These are phyloP conservation scores for Plasmodium blacklocki DNA, from an alignment of 169 alveolate genomes.

Conservation along the genomic window DNA sequence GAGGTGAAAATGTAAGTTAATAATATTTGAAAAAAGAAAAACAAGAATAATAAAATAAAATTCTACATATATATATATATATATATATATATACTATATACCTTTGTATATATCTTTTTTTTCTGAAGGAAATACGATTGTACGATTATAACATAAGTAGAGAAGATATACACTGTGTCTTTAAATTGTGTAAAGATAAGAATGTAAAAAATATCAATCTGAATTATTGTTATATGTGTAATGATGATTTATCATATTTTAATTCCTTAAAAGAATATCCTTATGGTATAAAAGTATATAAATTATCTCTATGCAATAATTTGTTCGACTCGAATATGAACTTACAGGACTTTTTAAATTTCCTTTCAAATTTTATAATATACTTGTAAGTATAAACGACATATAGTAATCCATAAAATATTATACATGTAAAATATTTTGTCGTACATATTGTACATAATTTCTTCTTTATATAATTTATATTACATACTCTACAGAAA, in stretches of 20 bases:
- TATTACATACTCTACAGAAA: neutral
- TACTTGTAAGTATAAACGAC: conserved; percentile 51
- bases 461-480: neutral
- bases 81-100: neutral
- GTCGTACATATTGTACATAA: neutral
- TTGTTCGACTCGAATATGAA: conserved; percentile 22
- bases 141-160: conserved; percentile 44
- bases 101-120: neutral
- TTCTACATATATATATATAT: neutral
- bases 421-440: neutral
- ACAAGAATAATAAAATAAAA: neutral
- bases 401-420: neutral
- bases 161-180: conserved; percentile 51
- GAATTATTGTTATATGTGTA: conserved; percentile 42
- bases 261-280: conserved; percentile 20
- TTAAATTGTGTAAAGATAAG: conserved; percentile 24
- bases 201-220: conserved; percentile 42
- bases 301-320: conserved; percentile 39
- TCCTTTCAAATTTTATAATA: conserved; percentile 47
- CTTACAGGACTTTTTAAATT: conserved; percentile 14
- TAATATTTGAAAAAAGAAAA: too few species aligned
- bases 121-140: conserved; percentile 47
- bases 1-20: conserved; percentile 41
- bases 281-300: conserved; percentile 46
- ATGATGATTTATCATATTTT: conserved; percentile 60